Base-by-base conservation (phyloP, 371 early-diverging fungal species). In the Apophysomyces variabilis region DNA sequence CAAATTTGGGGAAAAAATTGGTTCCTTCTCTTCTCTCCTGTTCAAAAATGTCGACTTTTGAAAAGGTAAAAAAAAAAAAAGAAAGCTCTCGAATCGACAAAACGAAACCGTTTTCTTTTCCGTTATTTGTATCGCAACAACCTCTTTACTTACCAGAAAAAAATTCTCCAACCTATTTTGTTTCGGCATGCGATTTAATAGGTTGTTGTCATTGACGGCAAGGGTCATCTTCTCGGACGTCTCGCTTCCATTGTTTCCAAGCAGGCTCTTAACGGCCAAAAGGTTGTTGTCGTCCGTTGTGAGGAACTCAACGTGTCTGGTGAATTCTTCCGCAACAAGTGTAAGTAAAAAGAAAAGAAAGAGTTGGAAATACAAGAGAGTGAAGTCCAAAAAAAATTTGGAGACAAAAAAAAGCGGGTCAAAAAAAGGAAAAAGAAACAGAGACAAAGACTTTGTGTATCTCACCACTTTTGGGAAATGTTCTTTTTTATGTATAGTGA, bases 151-250 rank as follows among this genome's bases (percentile, higher is more conserved):
- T 26, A 26, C 32, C 32, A 26, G 26, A 26, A 26, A 26, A 16
- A 26, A 65, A 41, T 41, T 45, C 21, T 60, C 41, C 3, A 18
- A 56, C 35, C 45, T 54, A 26, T 64, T 61, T 59, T 50, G 54
- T 21, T 50, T 50, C 21, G 54, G 18, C 54, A 21, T 50, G 54
- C 21, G 54, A 50, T 66, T 26, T 26, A 26, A 2, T 83, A 97
- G 96, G 95, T 96, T 83, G 86, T 99, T 85, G 94, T 99, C 82
- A 95, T 99, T 85, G 99, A 99, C 90, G 99, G 90, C 81, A 98
- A 98, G 87, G 99, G 95, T 75, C 99, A 99, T 87, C 90, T 99
- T 68, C 88, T 96, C 76, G 99, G 99, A 81, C 99, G 99, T 80
- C 91, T 99, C 64, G 97, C 99, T 71, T 92, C 99, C 67, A 94